Evolutionary conservation across 176 grass and related monocot species (phyloP).

Genomic region (Zoysia japonica): DNA sequence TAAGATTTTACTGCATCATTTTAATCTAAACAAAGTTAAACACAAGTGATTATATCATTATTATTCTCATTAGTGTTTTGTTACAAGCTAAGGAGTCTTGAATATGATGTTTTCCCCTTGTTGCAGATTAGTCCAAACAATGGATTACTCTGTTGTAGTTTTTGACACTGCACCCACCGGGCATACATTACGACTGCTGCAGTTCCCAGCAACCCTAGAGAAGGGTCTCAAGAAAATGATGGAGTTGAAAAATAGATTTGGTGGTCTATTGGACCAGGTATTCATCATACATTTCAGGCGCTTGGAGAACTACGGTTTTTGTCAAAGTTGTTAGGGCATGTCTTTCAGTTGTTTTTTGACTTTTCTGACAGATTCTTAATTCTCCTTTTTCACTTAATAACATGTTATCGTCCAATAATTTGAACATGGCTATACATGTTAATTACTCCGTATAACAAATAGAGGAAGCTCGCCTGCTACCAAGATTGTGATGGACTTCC

Average conservation of each 20-base stretch:
- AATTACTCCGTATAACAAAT: slow-evolving; percentile 14
- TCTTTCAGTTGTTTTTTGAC: not conserved
- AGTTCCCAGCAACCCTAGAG: slow-evolving; percentile 96
- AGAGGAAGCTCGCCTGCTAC: not conserved
- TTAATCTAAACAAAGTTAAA: not conserved
- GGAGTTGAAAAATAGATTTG: slow-evolving; percentile 93
- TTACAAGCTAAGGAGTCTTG: not conserved
- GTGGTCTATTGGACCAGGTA: slow-evolving; percentile 92
- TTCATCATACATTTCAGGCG: slow-evolving; percentile 33
- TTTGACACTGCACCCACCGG: slow-evolving; percentile 99
- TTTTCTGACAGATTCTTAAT: slow-evolving; percentile 11
- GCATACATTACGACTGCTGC: slow-evolving; percentile 90
- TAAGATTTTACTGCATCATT: slow-evolving; percentile 3
- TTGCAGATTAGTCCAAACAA: slow-evolving; percentile 98
- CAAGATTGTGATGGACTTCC: not conserved
- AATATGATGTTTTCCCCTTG: slow-evolving; percentile 19
- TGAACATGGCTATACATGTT: not conserved
- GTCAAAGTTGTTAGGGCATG: not conserved
- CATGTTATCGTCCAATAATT: not conserved
- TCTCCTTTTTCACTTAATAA: slow-evolving; percentile 7
- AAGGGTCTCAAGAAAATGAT: slow-evolving; percentile 98
- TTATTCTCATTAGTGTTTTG: not conserved
- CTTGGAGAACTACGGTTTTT: slow-evolving; percentile 14
- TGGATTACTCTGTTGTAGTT: slow-evolving; percentile 99
- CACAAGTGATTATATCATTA: not conserved